A percentile compares a stretch with the other conserved stretches of the same genome.
These are phyloP conservation scores for Mucor sp. DNA, from an alignment of 371 early-diverging fungal genomes.

Conservation along the genomic window DNA sequence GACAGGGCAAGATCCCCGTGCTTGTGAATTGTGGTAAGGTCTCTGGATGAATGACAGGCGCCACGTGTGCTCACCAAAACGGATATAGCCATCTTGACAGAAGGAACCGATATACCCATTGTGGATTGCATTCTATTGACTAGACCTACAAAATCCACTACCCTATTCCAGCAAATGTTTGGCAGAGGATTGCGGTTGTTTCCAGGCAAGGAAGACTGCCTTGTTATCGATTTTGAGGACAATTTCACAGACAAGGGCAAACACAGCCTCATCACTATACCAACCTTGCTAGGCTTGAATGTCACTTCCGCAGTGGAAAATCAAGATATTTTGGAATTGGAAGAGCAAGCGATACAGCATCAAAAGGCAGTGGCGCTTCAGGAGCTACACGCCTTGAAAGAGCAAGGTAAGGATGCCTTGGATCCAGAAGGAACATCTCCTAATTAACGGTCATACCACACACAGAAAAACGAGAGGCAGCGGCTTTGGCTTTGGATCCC, in stretches of 20 bases:
- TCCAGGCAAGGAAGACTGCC: constrained; percentile 73
- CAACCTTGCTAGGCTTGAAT: constrained; percentile 73
- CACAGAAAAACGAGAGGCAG: constrained; percentile 9
- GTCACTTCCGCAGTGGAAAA: constrained; percentile 36
- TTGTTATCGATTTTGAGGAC: constrained; percentile 91
- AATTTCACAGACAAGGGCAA: constrained; percentile 34
- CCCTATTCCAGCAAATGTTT: constrained; percentile 93
- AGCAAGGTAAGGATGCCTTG: background rate
- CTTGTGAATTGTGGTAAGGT: constrained; percentile 84
- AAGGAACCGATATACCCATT: constrained; percentile 88
- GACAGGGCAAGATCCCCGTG: constrained; percentile 70
- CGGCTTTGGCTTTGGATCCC: constrained; percentile 15
- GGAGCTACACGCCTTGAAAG: background rate
- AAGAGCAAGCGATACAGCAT: background rate
- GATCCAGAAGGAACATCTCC: background rate
- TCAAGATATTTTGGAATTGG: constrained; percentile 9
- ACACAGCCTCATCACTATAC: constrained; percentile 58
- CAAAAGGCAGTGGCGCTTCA: background rate
- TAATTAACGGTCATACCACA: no score
- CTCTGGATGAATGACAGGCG: background rate
- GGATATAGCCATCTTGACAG: constrained; percentile 62
- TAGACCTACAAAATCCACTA: constrained; percentile 80
- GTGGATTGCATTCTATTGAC: constrained; percentile 91
- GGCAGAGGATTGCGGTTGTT: constrained; percentile 86
- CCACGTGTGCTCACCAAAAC: background rate